Evolutionary conservation across 2,329 filamentous ascomycete species (phyloP).

Genomic region (Colletotrichum agaves): DNA sequence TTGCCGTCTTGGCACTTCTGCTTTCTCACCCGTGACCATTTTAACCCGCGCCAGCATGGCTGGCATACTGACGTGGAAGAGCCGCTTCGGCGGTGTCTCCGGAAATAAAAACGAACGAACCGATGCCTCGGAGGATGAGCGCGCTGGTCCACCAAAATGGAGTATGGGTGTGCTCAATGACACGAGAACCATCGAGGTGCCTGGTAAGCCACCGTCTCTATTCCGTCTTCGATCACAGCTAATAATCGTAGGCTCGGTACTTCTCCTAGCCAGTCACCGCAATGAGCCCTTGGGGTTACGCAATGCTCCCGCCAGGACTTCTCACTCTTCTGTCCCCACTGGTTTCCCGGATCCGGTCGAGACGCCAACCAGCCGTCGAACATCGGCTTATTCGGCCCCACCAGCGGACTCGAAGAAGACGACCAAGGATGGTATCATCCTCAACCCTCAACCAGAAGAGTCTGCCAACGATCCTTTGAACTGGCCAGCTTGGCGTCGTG

Average conservation of each 20-base stretch:
- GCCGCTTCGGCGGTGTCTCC: slow-evolving; percentile 35
- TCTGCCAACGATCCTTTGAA: slow-evolving; percentile 92
- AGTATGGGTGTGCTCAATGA: slow-evolving; percentile 87
- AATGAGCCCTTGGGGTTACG: slow-evolving; percentile 70
- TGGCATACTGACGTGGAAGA: slow-evolving; percentile 23
- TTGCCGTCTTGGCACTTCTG: not conserved
- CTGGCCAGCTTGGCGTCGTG: slow-evolving; percentile 85
- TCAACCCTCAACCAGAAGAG: slow-evolving; percentile 93
- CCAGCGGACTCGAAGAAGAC: slow-evolving; percentile 70
- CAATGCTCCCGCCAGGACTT: slow-evolving; percentile 66
- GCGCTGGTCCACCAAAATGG: slow-evolving; percentile 56
- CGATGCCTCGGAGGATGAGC: slow-evolving; percentile 9
- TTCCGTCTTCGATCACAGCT: not conserved
- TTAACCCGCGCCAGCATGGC: slow-evolving; percentile 6
- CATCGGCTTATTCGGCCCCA: slow-evolving; percentile 24
- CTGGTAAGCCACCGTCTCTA: slow-evolving; percentile 65
- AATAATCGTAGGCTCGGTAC: slow-evolving; percentile 61
- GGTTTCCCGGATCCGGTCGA: slow-evolving; percentile 47
- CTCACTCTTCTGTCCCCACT: slow-evolving; percentile 66
- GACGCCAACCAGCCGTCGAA: slow-evolving; percentile 31
- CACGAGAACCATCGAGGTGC: slow-evolving; percentile 83
- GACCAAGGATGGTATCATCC: slow-evolving; percentile 85
- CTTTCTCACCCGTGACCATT: not conserved
- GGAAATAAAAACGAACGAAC: slow-evolving; percentile 16
- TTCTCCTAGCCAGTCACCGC: slow-evolving; percentile 64